Evolutionary conservation across 805 yeast genomes (phyloP).

Genomic region (Monosporozyma unispora): DNA sequence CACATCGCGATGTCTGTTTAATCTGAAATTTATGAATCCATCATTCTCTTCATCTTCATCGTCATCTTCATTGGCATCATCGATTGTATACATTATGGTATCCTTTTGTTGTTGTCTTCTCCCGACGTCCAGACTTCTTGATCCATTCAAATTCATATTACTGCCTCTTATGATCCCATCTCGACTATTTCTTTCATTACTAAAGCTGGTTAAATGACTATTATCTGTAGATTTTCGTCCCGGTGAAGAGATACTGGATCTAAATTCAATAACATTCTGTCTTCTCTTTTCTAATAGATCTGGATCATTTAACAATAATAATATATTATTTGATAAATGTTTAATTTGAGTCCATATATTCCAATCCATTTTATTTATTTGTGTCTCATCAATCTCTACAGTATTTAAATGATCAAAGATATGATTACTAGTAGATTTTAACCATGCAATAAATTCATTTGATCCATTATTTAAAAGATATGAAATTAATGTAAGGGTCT

Average conservation of each 20-base stretch:
- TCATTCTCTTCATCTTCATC: background rate
- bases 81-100: background rate
- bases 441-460: conserved; percentile 40
- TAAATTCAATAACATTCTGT: conserved; percentile 21
- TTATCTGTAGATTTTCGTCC: conserved; percentile 30
- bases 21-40: background rate
- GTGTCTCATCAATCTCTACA: conserved; percentile 26
- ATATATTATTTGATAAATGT: conserved; percentile 31
- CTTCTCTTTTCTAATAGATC: conserved; percentile 21
- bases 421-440: conserved; percentile 26
- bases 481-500: conserved; percentile 44
- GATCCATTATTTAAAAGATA: conserved; percentile 49
- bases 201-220: conserved; percentile 17
- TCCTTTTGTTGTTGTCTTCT: background rate
- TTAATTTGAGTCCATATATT: conserved; percentile 34
- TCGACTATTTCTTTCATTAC: background rate
- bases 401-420: conserved; percentile 26
- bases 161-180: background rate
- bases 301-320: conserved; percentile 27
- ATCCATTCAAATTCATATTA: background rate
- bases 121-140: background rate
- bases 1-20: background rate
- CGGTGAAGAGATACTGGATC: conserved; percentile 29
- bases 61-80: background rate
- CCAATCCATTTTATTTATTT: conserved; percentile 25